phyloP scores from a whole-genome alignment of 139 green algal genomes.

The Chlorokybus atmophyticus region DNA sequence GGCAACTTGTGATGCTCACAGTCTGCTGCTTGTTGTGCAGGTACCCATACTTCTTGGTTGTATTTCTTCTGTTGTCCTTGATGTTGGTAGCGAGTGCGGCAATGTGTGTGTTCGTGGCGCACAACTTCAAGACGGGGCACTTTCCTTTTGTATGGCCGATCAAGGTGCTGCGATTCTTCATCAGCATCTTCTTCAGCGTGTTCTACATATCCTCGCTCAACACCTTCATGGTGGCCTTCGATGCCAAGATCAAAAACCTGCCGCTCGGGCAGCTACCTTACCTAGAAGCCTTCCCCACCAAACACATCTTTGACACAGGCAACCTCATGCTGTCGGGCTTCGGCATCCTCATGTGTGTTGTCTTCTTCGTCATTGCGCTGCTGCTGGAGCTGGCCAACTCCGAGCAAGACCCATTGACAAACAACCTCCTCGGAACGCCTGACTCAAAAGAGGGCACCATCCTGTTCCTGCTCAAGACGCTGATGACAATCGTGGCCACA shows the following conservation, averaged over 20 bases:
- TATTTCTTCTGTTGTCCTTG: no score
- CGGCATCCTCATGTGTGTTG: background rate
- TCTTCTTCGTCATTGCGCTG: background rate
- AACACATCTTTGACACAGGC: no score
- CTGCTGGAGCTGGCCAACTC: background rate
- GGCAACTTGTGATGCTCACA: no score
- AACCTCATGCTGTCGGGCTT: no score
- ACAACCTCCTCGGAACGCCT: background rate
- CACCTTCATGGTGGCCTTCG: background rate
- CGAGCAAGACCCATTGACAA: background rate
- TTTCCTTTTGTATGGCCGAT: background rate
- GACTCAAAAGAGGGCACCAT: background rate
- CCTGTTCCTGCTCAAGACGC: background rate
- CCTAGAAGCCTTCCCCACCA: no score
- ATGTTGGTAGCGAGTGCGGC: no score
- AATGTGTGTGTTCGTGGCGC: background rate
- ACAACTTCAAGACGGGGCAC: background rate
- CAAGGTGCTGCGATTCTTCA: background rate
- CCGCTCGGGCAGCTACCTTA: no score
- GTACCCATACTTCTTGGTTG: no score
- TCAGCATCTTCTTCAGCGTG: background rate
- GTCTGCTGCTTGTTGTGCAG: no score
- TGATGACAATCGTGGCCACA: background rate
- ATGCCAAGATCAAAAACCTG: no score
- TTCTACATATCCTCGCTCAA: background rate